Evolutionary conservation across 2,329 filamentous ascomycete genomes (phyloP).

Genomic region (Eutypa lata): DNA sequence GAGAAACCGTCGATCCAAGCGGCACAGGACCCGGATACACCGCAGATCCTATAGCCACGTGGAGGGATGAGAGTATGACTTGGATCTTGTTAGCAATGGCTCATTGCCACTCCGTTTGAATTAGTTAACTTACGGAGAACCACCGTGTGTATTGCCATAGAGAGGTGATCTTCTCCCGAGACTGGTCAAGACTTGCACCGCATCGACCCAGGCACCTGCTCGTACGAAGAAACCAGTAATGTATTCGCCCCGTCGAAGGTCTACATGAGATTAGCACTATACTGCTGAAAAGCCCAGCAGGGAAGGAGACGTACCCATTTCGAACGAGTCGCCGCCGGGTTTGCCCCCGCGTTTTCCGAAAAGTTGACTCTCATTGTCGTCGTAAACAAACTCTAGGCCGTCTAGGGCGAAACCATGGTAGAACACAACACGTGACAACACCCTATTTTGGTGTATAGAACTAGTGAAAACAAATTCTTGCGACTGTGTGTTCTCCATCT

Average conservation of each 20-base stretch:
- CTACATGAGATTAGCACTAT: constrained; percentile 39
- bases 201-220: constrained; percentile 81
- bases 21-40: constrained; percentile 78
- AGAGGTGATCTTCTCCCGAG: constrained; percentile 80
- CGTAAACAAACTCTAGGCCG: constrained; percentile 89
- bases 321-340: constrained; percentile 68
- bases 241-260: constrained; percentile 80
- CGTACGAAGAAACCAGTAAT: constrained; percentile 83
- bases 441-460: constrained; percentile 63
- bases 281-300: not conserved
- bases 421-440: constrained; percentile 71
- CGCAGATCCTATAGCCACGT: constrained; percentile 82
- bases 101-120: not conserved
- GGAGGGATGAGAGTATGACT: constrained; percentile 89
- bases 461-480: constrained; percentile 75
- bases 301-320: constrained; percentile 59
- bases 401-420: constrained; percentile 77
- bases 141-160: constrained; percentile 78
- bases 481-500: constrained; percentile 66
- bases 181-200: constrained; percentile 84
- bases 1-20: constrained; percentile 84
- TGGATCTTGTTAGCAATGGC: constrained; percentile 18
- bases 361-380: constrained; percentile 78
- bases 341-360: constrained; percentile 81
- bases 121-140: constrained; percentile 68